These are phyloP conservation scores for Fragaria nilgerrensis DNA, from an alignment of 306 rosid genomes.

Conservation along the genomic window DNA sequence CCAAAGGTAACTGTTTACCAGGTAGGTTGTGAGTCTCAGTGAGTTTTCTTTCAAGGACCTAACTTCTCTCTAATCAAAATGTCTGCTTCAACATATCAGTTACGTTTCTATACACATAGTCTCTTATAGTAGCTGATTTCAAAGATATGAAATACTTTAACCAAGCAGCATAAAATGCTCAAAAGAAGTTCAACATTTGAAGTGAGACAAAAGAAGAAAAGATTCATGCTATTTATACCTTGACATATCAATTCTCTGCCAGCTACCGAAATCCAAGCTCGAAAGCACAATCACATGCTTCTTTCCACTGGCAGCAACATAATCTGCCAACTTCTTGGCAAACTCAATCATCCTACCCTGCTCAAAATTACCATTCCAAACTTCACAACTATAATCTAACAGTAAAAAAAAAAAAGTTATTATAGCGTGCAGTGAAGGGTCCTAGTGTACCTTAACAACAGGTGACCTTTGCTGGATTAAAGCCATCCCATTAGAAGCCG, in stretches of 20 bases:
- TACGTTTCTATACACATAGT: background rate
- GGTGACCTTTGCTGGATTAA: slow-evolving; percentile 92
- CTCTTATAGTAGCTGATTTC: background rate
- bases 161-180: background rate
- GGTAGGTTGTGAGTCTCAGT: too few relatives aligned
- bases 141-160: background rate
- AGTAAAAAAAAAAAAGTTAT: background rate
- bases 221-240: slow-evolving; percentile 40
- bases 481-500: slow-evolving; percentile 51
- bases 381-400: background rate
- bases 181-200: background rate
- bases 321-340: slow-evolving; percentile 72
- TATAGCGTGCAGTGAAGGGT: background rate
- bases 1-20: too few relatives aligned
- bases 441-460: slow-evolving; percentile 45
- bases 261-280: slow-evolving; percentile 87
- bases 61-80: background rate
- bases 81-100: background rate
- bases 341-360: slow-evolving; percentile 80
- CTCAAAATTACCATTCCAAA: slow-evolving; percentile 17
- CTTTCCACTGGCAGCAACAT: slow-evolving; percentile 62
- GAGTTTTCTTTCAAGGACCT: background rate
- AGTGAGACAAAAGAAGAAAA: background rate
- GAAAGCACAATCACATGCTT: slow-evolving; percentile 75
- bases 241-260: slow-evolving; percentile 80